A percentile compares a stretch with the other conserved stretches of the same genome.
These are phyloP conservation scores for Aureobasidium uvarum DNA, from an alignment of 2,329 filamentous ascomycete species.

Conservation along the genomic window DNA sequence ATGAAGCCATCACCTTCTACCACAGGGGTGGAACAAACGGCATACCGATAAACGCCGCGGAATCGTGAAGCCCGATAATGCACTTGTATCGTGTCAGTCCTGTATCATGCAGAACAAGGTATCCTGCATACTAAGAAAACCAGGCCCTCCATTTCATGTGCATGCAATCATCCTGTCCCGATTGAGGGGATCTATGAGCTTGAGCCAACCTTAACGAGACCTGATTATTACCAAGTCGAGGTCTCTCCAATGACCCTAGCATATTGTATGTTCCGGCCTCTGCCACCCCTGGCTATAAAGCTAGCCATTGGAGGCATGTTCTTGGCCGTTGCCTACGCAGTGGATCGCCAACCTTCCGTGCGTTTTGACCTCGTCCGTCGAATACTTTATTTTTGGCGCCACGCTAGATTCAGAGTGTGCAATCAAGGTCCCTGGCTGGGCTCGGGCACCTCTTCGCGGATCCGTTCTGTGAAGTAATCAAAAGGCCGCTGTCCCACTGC, in stretches of 20 bases:
- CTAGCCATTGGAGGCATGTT: slow-evolving; percentile 9
- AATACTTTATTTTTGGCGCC: slow-evolving; percentile 25
- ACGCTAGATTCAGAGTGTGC: slow-evolving; percentile 24
- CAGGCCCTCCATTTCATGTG: neutral
- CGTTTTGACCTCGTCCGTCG: slow-evolving; percentile 23
- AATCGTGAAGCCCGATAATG: neutral
- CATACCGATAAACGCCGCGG: neutral
- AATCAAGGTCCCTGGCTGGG: slow-evolving; percentile 10
- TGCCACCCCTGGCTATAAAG: slow-evolving; percentile 18
- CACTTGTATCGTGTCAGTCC: slow-evolving; percentile 11
- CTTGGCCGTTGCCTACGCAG: slow-evolving; percentile 19
- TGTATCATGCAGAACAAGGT: neutral
- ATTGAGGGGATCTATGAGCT: slow-evolving; percentile 4
- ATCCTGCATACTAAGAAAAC: neutral
- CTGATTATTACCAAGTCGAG: slow-evolving; percentile 9
- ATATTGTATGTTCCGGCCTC: slow-evolving; percentile 12
- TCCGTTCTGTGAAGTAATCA: slow-evolving; percentile 18
- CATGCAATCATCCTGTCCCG: slow-evolving; percentile 5
- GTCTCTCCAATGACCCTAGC: neutral
- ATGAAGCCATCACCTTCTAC: neutral
- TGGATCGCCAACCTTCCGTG: slow-evolving; percentile 12
- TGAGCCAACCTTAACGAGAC: slow-evolving; percentile 20
- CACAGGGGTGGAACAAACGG: neutral
- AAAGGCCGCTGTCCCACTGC: slow-evolving; percentile 23
- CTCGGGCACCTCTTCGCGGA: slow-evolving; percentile 2